These are phyloP conservation scores for Spergularia bocconei DNA, from an alignment of 148 eudicot genomes.

Conservation along the genomic window DNA sequence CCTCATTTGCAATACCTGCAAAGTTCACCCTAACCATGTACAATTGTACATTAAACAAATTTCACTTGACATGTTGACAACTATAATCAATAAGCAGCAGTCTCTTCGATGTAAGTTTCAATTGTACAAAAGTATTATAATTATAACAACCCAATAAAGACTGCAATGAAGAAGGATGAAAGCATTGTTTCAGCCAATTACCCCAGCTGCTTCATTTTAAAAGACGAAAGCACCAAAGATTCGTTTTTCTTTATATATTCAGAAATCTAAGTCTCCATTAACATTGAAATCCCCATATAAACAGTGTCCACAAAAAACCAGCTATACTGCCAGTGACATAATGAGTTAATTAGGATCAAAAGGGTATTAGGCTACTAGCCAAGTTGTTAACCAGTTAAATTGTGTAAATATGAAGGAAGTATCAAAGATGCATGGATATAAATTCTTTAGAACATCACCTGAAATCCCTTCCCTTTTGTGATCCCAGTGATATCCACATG, in stretches of 20 bases:
- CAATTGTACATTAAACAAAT: neutral
- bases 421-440: neutral
- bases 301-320: too few species aligned
- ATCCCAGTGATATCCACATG: constrained; percentile 88
- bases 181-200: neutral
- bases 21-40: neutral
- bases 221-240: neutral
- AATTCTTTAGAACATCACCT: constrained; percentile 46
- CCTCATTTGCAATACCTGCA: neutral
- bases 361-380: neutral
- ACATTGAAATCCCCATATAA: too few species aligned
- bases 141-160: neutral
- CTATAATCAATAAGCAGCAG: neutral
- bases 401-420: neutral
- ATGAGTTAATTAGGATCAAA: neutral
- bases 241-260: too few species aligned
- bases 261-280: too few species aligned
- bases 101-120: neutral
- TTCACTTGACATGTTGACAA: neutral
- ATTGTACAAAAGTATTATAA: too few species aligned
- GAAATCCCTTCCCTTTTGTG: constrained; percentile 95
- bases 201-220: neutral
- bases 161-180: neutral
- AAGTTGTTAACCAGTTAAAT: neutral
- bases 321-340: too few species aligned